Evolutionary conservation across 768 basidiomycete genomes (phyloP).

Genomic region (Auriscalpium vulgare): DNA sequence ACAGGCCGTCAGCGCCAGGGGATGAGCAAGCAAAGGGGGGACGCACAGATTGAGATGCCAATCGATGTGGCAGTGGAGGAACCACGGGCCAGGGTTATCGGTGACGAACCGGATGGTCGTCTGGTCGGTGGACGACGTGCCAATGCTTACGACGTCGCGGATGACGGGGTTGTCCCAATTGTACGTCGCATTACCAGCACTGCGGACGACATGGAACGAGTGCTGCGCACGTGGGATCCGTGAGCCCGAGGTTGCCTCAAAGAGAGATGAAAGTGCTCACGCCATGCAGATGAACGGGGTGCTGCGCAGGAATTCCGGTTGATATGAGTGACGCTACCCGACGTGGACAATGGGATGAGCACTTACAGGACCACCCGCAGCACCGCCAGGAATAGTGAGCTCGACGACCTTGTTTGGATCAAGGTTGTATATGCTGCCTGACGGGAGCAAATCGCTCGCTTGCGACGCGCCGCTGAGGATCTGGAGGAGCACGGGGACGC

Average conservation of each 20-base stretch:
- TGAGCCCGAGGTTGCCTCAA: not conserved
- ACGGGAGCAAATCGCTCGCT: conserved; percentile 28
- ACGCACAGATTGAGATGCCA: not conserved
- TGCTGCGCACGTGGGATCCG: not conserved
- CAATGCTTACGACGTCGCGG: conserved; percentile 31
- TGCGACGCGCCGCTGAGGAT: conserved; percentile 31
- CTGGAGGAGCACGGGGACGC: conserved; percentile 39
- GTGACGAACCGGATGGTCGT: conserved; percentile 51
- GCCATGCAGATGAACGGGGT: conserved; percentile 40
- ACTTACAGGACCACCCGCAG: conserved; percentile 28
- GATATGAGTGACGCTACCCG: not conserved
- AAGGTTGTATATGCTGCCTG: conserved; percentile 36
- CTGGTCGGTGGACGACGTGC: conserved; percentile 22
- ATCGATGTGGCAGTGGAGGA: conserved; percentile 22
- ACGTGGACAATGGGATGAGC: not conserved
- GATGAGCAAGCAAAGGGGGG: not conserved
- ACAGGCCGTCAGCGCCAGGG: not conserved
- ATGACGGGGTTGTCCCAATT: conserved; percentile 16
- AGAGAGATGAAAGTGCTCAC: conserved; percentile 15
- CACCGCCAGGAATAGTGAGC: conserved; percentile 34
- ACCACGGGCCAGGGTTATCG: conserved; percentile 63
- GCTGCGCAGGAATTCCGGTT: conserved; percentile 8
- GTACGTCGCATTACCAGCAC: conserved; percentile 2
- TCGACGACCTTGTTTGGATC: conserved; percentile 41
- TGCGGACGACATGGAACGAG: conserved; percentile 8